Evolutionary conservation across 164 flowering plant genomes (phyloP), one percentile per base, ranked within the genome.

Genomic region (Berberis vulgaris): DNA sequence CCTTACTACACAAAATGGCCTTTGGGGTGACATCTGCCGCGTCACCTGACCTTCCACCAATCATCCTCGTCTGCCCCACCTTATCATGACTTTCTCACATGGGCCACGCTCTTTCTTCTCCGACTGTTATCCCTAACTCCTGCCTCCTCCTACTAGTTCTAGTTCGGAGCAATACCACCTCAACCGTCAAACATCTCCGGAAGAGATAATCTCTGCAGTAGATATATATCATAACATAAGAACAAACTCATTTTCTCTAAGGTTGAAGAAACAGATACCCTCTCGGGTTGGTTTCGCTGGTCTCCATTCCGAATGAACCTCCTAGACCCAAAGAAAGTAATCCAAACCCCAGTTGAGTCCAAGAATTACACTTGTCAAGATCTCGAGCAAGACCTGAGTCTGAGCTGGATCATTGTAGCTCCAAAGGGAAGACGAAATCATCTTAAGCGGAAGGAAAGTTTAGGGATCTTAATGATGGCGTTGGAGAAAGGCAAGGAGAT

Each of bases 91-190:
- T 43, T 83, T 83, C 79, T 80, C 87, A 2, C 12, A 70, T 72
- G 84, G 83, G 65, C 81, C 76, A 77, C 85, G 83, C n/a, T 81
- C 89, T 2, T 77, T 86, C 76, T 87, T 77, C 82, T 81, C 92
- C 72, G 87, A 87, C 70, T 69, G 85, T 3, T 88, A 72, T 68
- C 83, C 94, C 0, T 47, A 71, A 49, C 69, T 81, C 60, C 52
- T 64, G 64, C 56, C 54, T 26, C 10, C 10, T 52, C 3, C 55
- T 52, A 52, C 13, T 11, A 52, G 2, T 3, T 26, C 2, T 3
- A 4, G 13, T 2, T 26, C 55, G 13, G 13, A 52, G 7, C n/a
- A 9, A 26, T 26, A 52, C 10, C 13, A 52, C 7, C 7, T 52
- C 45, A 40, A 6, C 26, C 57, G 6, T 54, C 41, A 43, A 10